Evolutionary conservation across 305 asterid genomes (phyloP).

Genomic region (Rubia balearica): DNA sequence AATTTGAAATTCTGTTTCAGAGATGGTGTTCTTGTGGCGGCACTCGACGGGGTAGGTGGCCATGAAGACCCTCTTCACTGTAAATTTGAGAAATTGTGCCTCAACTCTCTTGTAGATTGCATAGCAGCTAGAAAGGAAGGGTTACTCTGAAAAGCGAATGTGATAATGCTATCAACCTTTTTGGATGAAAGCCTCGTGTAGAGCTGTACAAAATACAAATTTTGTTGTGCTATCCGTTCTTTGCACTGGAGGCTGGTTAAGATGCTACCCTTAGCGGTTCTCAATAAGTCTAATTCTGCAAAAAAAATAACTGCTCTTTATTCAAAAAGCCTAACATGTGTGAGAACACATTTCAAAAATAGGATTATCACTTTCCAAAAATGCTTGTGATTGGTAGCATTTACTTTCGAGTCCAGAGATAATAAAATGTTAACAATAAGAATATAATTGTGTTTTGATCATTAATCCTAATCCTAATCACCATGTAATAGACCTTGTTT

Average conservation of each 20-base stretch:
- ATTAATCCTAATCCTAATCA: too few species aligned
- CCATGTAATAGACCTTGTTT: too few species aligned
- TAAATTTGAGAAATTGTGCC: slow-evolving; percentile 76
- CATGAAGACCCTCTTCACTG: slow-evolving; percentile 46
- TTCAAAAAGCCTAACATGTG: too few species aligned
- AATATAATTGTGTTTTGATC: too few species aligned
- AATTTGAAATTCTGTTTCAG: slow-evolving; percentile 41
- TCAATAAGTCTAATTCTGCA: background rate
- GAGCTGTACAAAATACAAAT: slow-evolving; percentile 11
- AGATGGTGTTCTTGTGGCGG: slow-evolving; percentile 57
- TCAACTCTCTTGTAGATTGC: slow-evolving; percentile 75
- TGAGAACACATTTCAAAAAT: too few species aligned
- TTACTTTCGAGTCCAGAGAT: too few species aligned
- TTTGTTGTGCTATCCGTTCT: background rate
- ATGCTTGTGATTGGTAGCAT: too few species aligned
- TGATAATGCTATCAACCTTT: slow-evolving; percentile 12
- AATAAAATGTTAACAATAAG: too few species aligned
- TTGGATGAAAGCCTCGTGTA: background rate
- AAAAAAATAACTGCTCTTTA: too few species aligned
- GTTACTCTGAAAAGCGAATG: slow-evolving; percentile 23
- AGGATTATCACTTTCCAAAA: too few species aligned
- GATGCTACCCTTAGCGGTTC: background rate
- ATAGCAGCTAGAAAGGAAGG: slow-evolving; percentile 39
- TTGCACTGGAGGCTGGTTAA: background rate
- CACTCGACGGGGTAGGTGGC: slow-evolving; percentile 33